Evolutionary conservation across 306 rosid species (phyloP), one percentile per base, ranked within the genome.

Genomic region (Cicer yamashitae): DNA sequence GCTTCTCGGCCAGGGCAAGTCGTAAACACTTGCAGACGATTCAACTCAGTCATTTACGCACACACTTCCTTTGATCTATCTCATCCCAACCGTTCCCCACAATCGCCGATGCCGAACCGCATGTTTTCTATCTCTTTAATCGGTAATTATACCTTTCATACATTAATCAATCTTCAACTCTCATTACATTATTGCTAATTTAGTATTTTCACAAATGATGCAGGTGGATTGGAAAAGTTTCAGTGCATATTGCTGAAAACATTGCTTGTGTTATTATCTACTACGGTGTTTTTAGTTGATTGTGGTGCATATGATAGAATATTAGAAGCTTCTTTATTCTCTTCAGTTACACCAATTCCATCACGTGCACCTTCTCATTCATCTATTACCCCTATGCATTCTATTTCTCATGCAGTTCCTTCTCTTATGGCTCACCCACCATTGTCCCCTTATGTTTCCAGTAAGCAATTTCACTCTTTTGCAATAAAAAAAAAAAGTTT

Each of bases 361-460:
- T 30, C 37, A 30, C 37, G 37, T 30, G 37, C 37, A 30, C 37
- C 37, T 30, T 69, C 74, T n/a, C 74, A 41, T 20, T 40, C 41
- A 5, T 20, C 54, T 11, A 18, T 11, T 2, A 30, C 80, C 18
- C 80, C 80, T 43, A 18, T 53, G 45, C 66, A 53, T 76, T 54
- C 79, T 3, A 64, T 76, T 53, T 15, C 73, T 53, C 66, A 65
- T 76, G 46, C 74, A 43, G 9, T 69, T 77, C 81, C 81, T 57
- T 77, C 81, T 47, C 63, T 48, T 47, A 66, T 58, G 52, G 53
- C 53, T 47, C 70, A 58, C 22, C 76, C 81, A 8, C 76, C 81
- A 47, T 47, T 77, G 63, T 58, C 81, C 76, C 69, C 76, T 77
- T 18, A 6, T 69, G 76, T 37, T 69, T 77, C 81, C 10, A 63